Evolutionary conservation across 2,329 filamentous ascomycete genomes (phyloP).

Genomic region (Colletotrichum sp.): DNA sequence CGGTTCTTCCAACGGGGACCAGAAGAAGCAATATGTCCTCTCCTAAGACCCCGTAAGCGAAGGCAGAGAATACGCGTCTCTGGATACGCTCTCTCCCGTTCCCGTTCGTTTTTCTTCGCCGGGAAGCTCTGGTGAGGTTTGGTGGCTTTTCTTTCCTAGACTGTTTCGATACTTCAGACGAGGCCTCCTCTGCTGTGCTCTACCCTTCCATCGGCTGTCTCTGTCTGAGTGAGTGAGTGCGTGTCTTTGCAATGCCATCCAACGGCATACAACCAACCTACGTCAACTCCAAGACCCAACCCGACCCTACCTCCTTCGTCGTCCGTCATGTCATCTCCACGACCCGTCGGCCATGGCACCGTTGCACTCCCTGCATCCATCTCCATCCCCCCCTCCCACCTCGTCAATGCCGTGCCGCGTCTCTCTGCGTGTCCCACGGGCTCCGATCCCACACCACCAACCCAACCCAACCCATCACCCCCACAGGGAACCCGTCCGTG

Average conservation of each 20-base stretch:
- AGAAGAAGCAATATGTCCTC: background rate
- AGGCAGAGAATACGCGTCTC: slow-evolving; percentile 13
- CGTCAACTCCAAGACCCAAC: background rate
- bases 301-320: background rate
- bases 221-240: background rate
- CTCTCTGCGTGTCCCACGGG: background rate
- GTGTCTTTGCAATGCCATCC: background rate
- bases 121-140: background rate
- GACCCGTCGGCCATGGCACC: slow-evolving; percentile 5
- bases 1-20: background rate
- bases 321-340: background rate
- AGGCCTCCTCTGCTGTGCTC: background rate
- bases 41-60: slow-evolving; percentile 1
- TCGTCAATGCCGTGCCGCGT: slow-evolving; percentile 7
- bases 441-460: slow-evolving; percentile 4
- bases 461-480: background rate
- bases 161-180: background rate
- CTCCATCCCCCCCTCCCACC: background rate
- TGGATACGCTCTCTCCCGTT: background rate
- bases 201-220: background rate
- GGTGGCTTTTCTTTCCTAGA: background rate
- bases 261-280: background rate
- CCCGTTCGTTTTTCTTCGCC: background rate
- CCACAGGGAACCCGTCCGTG: background rate
- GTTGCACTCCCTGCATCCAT: slow-evolving; percentile 1